These are phyloP conservation scores for Globisporangium acanthophoron DNA, from an alignment of 352 stramenopile species.

Conservation along the genomic window DNA sequence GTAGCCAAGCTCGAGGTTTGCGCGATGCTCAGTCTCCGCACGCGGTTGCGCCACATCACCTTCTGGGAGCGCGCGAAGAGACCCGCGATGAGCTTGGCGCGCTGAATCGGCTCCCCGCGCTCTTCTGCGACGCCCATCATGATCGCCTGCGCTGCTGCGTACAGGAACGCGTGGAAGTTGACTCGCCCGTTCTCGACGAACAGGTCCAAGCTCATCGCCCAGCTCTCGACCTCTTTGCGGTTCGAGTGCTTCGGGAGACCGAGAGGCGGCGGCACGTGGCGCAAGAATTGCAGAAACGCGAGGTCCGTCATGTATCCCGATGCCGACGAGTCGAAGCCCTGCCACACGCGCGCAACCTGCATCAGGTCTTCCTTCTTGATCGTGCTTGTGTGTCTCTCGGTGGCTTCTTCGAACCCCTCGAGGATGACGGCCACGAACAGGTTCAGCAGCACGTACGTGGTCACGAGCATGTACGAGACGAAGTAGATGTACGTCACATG, in stretches of 20 bases:
- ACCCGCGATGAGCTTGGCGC: conserved; percentile 10
- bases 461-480: conserved; percentile 51
- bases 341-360: conserved; percentile 24
- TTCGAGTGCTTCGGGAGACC: conserved; percentile 20
- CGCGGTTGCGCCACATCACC: conserved; percentile 13
- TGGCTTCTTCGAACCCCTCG: conserved; percentile 65
- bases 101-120: conserved; percentile 23
- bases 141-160: conserved; percentile 23
- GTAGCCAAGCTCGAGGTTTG: conserved; percentile 17
- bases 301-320: conserved; percentile 31
- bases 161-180: conserved; percentile 32
- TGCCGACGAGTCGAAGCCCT: conserved; percentile 27
- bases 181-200: conserved; percentile 24
- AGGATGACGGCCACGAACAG: conserved; percentile 80
- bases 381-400: conserved; percentile 28
- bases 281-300: conserved; percentile 33
- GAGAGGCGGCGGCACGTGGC: conserved; percentile 29
- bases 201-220: conserved; percentile 25
- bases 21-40: conserved; percentile 12
- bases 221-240: conserved; percentile 28
- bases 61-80: conserved; percentile 31
- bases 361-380: conserved; percentile 35
- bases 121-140: conserved; percentile 25
- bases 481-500: conserved; percentile 66
- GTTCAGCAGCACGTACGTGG: conserved; percentile 70